Evolutionary conservation across 768 basidiomycete genomes (phyloP), one percentile per base, ranked within the genome.

Genomic region (Mycena sanguinolenta): DNA sequence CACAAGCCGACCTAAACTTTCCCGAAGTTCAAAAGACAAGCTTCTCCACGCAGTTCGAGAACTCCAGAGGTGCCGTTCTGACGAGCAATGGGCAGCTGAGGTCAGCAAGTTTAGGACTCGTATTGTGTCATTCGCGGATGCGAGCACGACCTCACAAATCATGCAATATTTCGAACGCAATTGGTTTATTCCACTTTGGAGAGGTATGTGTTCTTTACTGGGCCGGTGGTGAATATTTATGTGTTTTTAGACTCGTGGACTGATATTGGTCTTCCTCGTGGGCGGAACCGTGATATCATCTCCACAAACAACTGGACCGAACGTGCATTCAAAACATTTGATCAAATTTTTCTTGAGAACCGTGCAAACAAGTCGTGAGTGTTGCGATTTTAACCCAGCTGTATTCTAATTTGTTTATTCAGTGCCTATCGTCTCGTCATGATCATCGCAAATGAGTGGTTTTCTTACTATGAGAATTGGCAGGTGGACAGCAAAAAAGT

Each of bases 291-390:
- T 9, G 73, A 74, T 25, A 44, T 6, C n/a, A 58, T 70, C 12
- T 70, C 64, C 12, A 69, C 68, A 10, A 74, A 74, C 55, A 74
- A 74, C 49, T 74, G 73, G 73, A 67, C 60, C 0, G 73, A 74
- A 46, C 46, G 59, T 30, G 65, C 70, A 2, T 74, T 74, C 66
- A 65, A 67, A 25, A 67, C 70, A n/a, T 74, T 74, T 23, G 70
- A 74, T 25, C 66, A 65, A 34, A 66, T 74, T 5, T 74, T 74
- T 39, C 62, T 74, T 1, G 73, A 68, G 23, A 74, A 71, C 36
- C 27, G 70, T 1, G 44, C 58, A 1, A 74, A 72, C 50, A 68
- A 71, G 55, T 61, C 63, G 73, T 68, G 38, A 46, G 59, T 66
- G 2, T 57, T 1, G 1, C 14, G 34, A 17, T n/a, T 52, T 25